Evolutionary conservation across 2,329 filamentous ascomycete species (phyloP).

Genomic region (Colletotrichum horii): DNA sequence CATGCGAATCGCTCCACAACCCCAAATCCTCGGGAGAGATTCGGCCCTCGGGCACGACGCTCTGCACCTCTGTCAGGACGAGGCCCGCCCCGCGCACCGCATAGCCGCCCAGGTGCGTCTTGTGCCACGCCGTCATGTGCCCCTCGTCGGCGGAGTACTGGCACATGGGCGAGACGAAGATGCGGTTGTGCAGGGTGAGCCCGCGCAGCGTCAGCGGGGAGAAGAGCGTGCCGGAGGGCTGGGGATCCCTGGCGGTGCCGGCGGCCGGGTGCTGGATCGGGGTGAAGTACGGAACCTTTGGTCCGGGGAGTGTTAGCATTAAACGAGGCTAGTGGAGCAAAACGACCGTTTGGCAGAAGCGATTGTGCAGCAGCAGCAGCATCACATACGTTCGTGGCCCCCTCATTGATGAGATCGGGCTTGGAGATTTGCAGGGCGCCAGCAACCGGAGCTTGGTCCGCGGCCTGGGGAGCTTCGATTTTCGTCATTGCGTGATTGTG

Average conservation of each 20-base stretch:
- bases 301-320: background rate
- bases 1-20: constrained; percentile 75
- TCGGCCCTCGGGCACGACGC: constrained; percentile 69
- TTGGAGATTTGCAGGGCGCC: background rate
- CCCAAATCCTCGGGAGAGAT: constrained; percentile 74
- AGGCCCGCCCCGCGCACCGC: constrained; percentile 58
- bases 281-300: constrained; percentile 48
- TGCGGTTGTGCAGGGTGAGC: constrained; percentile 49
- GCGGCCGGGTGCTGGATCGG: constrained; percentile 51
- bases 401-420: constrained; percentile 24
- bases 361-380: background rate
- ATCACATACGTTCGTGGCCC: constrained; percentile 33
- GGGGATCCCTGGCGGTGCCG: constrained; percentile 51
- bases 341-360: background rate
- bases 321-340: background rate
- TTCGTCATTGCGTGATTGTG: background rate
- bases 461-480: background rate
- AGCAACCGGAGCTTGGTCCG: background rate
- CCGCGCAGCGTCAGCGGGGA: constrained; percentile 48
- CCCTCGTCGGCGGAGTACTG: constrained; percentile 49
- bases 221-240: constrained; percentile 48
- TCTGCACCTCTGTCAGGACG: constrained; percentile 71
- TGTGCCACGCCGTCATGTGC: constrained; percentile 47
- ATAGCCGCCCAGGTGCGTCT: constrained; percentile 43
- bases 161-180: constrained; percentile 53